These are phyloP conservation scores for Lactifluus subvellereus DNA, from an alignment of 768 basidiomycete species.

Conservation along the genomic window DNA sequence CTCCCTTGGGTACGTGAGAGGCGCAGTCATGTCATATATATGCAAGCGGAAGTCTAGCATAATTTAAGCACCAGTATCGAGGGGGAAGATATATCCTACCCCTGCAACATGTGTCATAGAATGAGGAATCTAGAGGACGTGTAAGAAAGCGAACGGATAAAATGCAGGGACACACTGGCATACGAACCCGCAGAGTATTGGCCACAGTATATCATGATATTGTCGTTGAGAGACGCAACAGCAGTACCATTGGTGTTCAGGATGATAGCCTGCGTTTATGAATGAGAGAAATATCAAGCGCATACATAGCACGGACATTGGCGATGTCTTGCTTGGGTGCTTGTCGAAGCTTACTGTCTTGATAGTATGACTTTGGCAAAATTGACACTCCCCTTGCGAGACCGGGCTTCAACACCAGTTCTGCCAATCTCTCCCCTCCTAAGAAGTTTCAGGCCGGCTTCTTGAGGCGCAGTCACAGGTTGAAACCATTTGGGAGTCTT, in stretches of 20 bases:
- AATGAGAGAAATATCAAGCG: background rate
- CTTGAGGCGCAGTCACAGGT: conserved; percentile 51
- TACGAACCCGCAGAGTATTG: conserved; percentile 69
- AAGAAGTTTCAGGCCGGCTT: conserved; percentile 58
- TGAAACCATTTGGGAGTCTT: conserved; percentile 34
- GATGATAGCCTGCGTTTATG: conserved; percentile 49
- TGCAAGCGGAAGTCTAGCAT: conserved; percentile 77
- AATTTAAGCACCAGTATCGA: background rate
- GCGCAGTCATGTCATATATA: conserved; percentile 72
- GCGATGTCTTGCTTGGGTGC: conserved; percentile 47
- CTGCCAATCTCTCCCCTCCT: conserved; percentile 77
- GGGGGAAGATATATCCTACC: conserved; percentile 36
- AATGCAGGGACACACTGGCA: background rate
- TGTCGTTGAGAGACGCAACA: conserved; percentile 64
- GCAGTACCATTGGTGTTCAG: conserved; percentile 79
- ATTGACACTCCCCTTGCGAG: conserved; percentile 40
- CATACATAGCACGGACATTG: conserved; percentile 39
- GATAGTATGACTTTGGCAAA: conserved; percentile 45
- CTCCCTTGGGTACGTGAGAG: conserved; percentile 31
- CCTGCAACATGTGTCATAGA: conserved; percentile 91
- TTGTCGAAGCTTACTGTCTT: conserved; percentile 29
- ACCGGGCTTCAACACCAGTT: conserved; percentile 45
- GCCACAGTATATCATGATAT: conserved; percentile 81
- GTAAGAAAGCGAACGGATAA: conserved; percentile 6
- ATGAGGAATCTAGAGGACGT: conserved; percentile 59